Base-by-base conservation (phyloP, 495 filamentous ascomycete species). In the Cladorrhinum samala region DNA sequence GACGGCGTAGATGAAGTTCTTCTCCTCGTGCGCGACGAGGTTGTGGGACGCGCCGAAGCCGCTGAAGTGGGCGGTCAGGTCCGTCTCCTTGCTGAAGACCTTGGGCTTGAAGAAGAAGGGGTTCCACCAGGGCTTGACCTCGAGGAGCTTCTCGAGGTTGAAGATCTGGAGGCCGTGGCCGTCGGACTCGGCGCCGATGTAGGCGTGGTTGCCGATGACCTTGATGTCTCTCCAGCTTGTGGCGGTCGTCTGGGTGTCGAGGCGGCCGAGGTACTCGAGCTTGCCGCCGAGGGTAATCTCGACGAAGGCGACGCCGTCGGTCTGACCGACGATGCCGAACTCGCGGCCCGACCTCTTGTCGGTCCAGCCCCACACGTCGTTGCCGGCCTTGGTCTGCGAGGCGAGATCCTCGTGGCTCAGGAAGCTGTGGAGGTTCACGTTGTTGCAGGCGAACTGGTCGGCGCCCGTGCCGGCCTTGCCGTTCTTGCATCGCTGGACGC, bases 341-440 rank as follows among this genome's bases (percentile, higher is more conserved):
- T 79, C 76, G 7, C 76, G 67, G 13, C 72, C 76, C 13, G 65
- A 58, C 3, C 30, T 47, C 45, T 50, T 39, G 1, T 71, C 68
- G 3, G 76, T 78, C 76, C 76, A 77, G 9, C 74, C 76, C 72
- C 70, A 74, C 5, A 68, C 66, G 30, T 67, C 69, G 52, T 69
- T 63, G 44, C 71, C 71, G 54, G 65, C 64, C 47, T 60, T 65
- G 46, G 52, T 54, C 46, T 54, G 60, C 40, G 71, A 76, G 19
- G 75, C 77, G 16, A 82, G 64, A 47, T 72, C 71, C 1, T 64
- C 67, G 60, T 81, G 79, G 33, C 60, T 67, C 39, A 72, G 55
- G 63, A 82, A 82, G 58, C 73, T 70, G 57, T 75, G 72, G 25
- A 82, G 64, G 57, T 83, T 76, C 27, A 82, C 64, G 60, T 76